Percentiles rank a stretch among this genome's conserved stretches.
phyloP scores from a whole-genome alignment of 2,329 filamentous ascomycete genomes.

The Diaporthe destruens region DNA sequence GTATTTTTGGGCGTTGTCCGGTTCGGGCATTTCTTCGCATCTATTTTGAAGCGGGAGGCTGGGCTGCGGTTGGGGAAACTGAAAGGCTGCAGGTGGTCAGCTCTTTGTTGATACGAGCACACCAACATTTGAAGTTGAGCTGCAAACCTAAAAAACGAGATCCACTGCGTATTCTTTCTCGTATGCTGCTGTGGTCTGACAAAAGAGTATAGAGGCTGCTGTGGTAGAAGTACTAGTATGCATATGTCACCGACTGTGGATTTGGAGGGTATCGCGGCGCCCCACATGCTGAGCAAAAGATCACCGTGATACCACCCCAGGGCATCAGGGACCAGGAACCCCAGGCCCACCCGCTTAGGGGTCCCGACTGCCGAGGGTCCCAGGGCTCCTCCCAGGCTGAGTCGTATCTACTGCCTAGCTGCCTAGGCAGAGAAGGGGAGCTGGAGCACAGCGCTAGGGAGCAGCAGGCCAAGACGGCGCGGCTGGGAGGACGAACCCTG shows the following conservation, averaged over 20 bases:
- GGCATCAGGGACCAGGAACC: conserved; percentile 8
- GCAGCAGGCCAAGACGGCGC: conserved; percentile 4
- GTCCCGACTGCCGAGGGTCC: not conserved
- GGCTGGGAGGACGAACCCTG: conserved; percentile 6
- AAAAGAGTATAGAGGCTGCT: too few relatives aligned
- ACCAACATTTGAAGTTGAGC: not conserved
- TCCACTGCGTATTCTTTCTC: not conserved
- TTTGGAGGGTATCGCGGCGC: conserved; percentile 30
- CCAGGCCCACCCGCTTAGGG: not conserved
- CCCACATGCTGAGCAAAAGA: conserved; percentile 1
- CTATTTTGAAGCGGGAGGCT: not conserved
- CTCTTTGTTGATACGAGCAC: not conserved
- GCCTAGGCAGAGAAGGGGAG: not conserved
- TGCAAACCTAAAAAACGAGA: not conserved
- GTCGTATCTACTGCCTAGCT: too few relatives aligned
- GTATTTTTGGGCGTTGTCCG: not conserved
- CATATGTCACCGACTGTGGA: not conserved
- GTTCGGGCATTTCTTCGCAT: conserved; percentile 5
- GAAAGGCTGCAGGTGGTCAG: not conserved
- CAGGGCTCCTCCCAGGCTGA: not conserved
- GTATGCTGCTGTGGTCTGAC: not conserved
- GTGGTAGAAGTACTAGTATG: too few relatives aligned
- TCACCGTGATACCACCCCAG: not conserved
- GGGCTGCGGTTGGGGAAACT: not conserved
- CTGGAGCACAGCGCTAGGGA: not conserved